Conservation (phyloP, 1,139 yeast species). For the Hyphopichia pseudoburtonii region DNA sequence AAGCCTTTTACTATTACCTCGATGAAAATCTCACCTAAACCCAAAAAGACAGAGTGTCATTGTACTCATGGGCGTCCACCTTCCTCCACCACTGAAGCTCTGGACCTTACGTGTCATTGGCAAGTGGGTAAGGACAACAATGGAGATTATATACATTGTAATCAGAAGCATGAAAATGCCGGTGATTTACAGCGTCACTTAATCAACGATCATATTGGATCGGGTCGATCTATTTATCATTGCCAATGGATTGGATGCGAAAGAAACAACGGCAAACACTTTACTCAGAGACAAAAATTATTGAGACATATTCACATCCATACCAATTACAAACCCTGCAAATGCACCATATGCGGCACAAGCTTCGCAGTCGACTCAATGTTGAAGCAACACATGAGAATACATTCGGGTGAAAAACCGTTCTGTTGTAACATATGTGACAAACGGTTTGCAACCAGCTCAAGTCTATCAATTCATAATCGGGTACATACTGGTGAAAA, state of each 20-base stretch:
- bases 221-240: constrained; percentile 65
- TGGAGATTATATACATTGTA: constrained; percentile 48
- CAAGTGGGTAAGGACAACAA: constrained; percentile 29
- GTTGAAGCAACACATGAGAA: constrained; percentile 73
- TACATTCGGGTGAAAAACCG: constrained; percentile 83
- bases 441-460: constrained; percentile 53
- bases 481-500: constrained; percentile 64
- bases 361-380: constrained; percentile 67
- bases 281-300: constrained; percentile 82
- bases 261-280: constrained; percentile 58
- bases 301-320: constrained; percentile 86
- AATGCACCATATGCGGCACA: constrained; percentile 67
- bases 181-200: constrained; percentile 73
- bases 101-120: constrained; percentile 47
- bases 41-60: background rate
- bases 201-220: constrained; percentile 63
- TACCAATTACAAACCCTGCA: constrained; percentile 77
- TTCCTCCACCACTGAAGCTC: constrained; percentile 16
- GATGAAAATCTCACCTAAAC: constrained; percentile 34
- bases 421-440: constrained; percentile 49
- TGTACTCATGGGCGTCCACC: background rate
- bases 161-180: constrained; percentile 44
- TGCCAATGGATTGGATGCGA: constrained; percentile 83
- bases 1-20: constrained; percentile 29
- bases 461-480: constrained; percentile 54